Conservation (phyloP, 306 rosid species). For the Vigna unguiculata region DNA sequence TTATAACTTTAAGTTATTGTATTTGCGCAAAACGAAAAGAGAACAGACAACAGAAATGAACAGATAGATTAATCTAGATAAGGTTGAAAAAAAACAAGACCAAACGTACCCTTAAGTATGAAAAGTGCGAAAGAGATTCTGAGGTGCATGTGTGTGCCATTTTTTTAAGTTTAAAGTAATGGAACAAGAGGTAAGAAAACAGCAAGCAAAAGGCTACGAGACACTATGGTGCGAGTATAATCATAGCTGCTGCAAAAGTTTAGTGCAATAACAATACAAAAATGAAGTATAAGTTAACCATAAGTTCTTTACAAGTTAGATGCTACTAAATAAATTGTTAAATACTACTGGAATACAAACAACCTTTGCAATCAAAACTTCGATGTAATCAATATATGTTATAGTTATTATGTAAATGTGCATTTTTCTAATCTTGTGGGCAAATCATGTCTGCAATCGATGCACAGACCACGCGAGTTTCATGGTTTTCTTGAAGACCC, state of each 20-base stretch:
- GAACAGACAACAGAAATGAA: too few species aligned
- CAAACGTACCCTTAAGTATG: too few species aligned
- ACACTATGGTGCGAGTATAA: background rate
- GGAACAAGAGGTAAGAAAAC: background rate
- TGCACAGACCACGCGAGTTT: background rate
- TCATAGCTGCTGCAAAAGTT: constrained; percentile 37
- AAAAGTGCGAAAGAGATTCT: background rate
- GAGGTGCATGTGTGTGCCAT: background rate
- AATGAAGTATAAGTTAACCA: background rate
- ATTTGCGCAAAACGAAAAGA: too few species aligned
- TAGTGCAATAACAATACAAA: background rate
- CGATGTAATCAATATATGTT: background rate
- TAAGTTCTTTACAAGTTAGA: constrained; percentile 6
- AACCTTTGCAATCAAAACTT: constrained; percentile 15
- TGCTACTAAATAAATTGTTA: background rate
- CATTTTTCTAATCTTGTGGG: constrained; percentile 8
- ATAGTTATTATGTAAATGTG: background rate
- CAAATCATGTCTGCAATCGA: constrained; percentile 25
- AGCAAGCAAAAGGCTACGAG: background rate
- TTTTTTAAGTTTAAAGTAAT: background rate
- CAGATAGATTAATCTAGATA: background rate
- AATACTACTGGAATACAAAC: constrained; percentile 19
- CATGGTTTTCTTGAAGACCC: background rate
- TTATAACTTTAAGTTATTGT: too few species aligned
- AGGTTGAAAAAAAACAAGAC: background rate